Evolutionary conservation across 352 stramenopile genomes (phyloP).

Genomic region (Phytopythium oedochilum): DNA sequence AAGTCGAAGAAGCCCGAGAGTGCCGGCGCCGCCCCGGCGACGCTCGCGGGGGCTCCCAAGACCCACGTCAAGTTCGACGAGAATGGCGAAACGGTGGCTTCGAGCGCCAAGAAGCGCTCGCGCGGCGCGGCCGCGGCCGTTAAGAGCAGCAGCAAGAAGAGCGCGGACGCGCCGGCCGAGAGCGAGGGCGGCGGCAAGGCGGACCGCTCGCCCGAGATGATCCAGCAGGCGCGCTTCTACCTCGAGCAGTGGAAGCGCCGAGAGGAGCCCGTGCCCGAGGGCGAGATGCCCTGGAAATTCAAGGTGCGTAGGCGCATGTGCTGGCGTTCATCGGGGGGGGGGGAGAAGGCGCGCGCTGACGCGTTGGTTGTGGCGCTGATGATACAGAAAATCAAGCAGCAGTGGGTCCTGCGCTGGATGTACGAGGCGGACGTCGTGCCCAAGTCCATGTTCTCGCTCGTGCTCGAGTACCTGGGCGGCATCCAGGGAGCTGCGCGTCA

Average conservation of each 20-base stretch:
- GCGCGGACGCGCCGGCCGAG: constrained; percentile 15
- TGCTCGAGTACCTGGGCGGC: constrained; percentile 68
- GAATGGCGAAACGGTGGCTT: constrained; percentile 43
- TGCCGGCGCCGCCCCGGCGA: neutral
- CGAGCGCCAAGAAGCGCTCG: constrained; percentile 45
- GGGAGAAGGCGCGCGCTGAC: too few species aligned
- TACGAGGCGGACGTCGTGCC: constrained; percentile 76
- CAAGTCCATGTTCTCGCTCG: constrained; percentile 74
- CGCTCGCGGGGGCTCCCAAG: constrained; percentile 13
- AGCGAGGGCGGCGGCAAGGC: constrained; percentile 52
- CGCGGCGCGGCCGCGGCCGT: constrained; percentile 6
- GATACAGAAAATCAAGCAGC: constrained; percentile 76
- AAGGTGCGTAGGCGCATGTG: constrained; percentile 31
- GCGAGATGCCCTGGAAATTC: constrained; percentile 74
- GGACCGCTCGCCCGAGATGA: constrained; percentile 71
- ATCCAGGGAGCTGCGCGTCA: constrained; percentile 63
- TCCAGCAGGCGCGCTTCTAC: constrained; percentile 81
- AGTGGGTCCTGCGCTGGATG: constrained; percentile 81
- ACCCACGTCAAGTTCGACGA: constrained; percentile 67
- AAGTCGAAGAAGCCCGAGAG: constrained; percentile 15
- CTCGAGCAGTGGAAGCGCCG: constrained; percentile 69
- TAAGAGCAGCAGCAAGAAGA: constrained; percentile 15
- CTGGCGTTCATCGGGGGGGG: too few species aligned
- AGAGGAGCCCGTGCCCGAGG: constrained; percentile 40
- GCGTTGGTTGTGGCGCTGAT: constrained; percentile 1